phyloP scores from a whole-genome alignment of 2,329 filamentous ascomycete species.

The Pyrenophora teres region DNA sequence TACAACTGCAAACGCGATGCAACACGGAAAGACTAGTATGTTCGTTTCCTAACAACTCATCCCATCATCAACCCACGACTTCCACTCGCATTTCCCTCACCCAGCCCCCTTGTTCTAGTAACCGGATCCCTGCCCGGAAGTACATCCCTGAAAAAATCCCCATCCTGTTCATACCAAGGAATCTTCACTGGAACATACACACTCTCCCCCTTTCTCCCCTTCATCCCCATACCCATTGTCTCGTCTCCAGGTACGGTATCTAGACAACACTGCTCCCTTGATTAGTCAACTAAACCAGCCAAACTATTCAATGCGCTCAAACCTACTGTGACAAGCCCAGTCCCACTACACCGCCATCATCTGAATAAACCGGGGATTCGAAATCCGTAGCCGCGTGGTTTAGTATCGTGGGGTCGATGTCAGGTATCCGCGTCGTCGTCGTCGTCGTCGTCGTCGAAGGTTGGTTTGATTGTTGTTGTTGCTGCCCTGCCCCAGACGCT shows the following conservation, averaged over 20 bases:
- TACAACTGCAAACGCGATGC: no score
- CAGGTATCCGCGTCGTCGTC: constrained; percentile 23
- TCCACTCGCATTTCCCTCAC: neutral
- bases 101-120: constrained; percentile 4
- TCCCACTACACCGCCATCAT: constrained; percentile 12
- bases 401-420: constrained; percentile 37
- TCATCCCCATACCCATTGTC: no score
- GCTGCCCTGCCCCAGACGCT: neutral
- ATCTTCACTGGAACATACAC: constrained; percentile 12
- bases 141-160: constrained; percentile 32
- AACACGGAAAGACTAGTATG: no score
- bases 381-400: constrained; percentile 39
- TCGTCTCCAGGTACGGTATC: no score
- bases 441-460: neutral
- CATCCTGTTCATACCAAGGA: constrained; percentile 36
- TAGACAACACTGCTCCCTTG: no score
- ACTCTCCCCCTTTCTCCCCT: no score
- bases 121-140: constrained; percentile 30
- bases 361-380: constrained; percentile 34
- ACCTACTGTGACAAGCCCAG: neutral
- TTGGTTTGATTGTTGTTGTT: no score
- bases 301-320: no score
- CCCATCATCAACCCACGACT: neutral
- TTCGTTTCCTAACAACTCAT: neutral
- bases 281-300: no score